Evolutionary conservation across 495 filamentous ascomycete species (phyloP), one percentile per base, ranked within the genome.

Genomic region (Hyaloscypha finlandica): DNA sequence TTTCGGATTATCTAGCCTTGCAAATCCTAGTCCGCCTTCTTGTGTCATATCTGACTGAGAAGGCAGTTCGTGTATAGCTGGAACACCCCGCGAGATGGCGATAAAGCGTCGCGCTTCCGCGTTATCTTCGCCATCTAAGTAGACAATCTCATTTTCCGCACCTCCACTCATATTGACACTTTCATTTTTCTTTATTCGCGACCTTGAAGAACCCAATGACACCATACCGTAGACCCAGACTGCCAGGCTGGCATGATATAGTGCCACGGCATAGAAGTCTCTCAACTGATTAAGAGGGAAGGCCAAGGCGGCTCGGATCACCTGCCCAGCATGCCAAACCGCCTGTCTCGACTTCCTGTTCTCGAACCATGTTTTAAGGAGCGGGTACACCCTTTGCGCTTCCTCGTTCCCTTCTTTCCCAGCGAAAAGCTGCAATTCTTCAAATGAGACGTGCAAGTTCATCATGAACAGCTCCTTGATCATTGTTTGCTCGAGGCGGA

Each of bases 401-500:
- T 88, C 85, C 59, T 88, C 83, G 61, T 85, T 82, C 63, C 86
- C 87, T 62, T 89, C 85, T 51, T 86, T 85, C 0, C 86, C 86
- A 0, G 85, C 84, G 61, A 89, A 88, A 1, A 86, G 80, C 67
- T 91, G 87, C 0, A 90, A 79, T 59, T 89, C 87, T 61, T 88
- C 87, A 0, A 89, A 77, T 0, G 86, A 85, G 65, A 88, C 82
- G 73, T 89, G 78, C 2, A 90, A 74, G 66, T 86, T 81, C 81
- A 89, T 84, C 8, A 84, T 76, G 1, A 88, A 74, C 0, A 88
- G 77, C 65, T 89, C 82, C 2, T 85, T 74, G 1, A 88, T 70
- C 6, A 89, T 72, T 6, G 54, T 59, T 20, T 35, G 22, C n/a
- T 39, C 42, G 8, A 42, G 30, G 3, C 45, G 22, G 12, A 22